phyloP scores from a whole-genome alignment of 257 asterid species.

The Parsonsia alboflavescens region DNA sequence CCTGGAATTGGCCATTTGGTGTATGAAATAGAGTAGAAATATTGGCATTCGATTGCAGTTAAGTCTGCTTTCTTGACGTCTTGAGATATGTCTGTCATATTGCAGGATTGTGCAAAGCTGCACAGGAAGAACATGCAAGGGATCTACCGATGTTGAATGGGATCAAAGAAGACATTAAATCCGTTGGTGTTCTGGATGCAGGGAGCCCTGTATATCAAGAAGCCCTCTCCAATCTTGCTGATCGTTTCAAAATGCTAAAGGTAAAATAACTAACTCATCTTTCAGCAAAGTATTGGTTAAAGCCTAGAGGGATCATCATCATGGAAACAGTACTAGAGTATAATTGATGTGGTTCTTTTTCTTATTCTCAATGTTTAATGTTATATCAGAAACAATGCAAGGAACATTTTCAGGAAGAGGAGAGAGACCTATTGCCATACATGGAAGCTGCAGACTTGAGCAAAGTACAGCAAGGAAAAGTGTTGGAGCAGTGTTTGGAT shows the following conservation, averaged over 20 bases:
- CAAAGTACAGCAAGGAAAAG: slow-evolving; percentile 60
- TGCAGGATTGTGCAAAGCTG: slow-evolving; percentile 87
- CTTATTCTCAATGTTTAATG: not conserved
- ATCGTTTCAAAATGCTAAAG: slow-evolving; percentile 67
- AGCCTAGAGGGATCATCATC: not conserved
- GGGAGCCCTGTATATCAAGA: slow-evolving; percentile 85
- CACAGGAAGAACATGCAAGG: slow-evolving; percentile 82
- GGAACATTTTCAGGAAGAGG: slow-evolving; percentile 82
- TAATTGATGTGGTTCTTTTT: not conserved
- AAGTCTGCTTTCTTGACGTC: not conserved
- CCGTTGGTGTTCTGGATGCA: slow-evolving; percentile 71
- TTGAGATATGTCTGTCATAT: slow-evolving; percentile 3
- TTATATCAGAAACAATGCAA: slow-evolving; percentile 58
- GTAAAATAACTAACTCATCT: slow-evolving; percentile 27
- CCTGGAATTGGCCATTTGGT: not conserved
- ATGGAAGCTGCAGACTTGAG: slow-evolving; percentile 87
- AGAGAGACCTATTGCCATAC: slow-evolving; percentile 71
- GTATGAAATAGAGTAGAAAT: not conserved
- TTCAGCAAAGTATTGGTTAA: not conserved
- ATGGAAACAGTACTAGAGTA: not conserved
- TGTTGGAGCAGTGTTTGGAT: slow-evolving; percentile 68
- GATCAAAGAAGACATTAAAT: slow-evolving; percentile 91
- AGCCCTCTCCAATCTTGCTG: slow-evolving; percentile 46
- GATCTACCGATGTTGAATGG: slow-evolving; percentile 95
- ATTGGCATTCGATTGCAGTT: not conserved